Conservation (phyloP, 768 basidiomycete genomes). For the Leccinum olivaceopallidum region DNA sequence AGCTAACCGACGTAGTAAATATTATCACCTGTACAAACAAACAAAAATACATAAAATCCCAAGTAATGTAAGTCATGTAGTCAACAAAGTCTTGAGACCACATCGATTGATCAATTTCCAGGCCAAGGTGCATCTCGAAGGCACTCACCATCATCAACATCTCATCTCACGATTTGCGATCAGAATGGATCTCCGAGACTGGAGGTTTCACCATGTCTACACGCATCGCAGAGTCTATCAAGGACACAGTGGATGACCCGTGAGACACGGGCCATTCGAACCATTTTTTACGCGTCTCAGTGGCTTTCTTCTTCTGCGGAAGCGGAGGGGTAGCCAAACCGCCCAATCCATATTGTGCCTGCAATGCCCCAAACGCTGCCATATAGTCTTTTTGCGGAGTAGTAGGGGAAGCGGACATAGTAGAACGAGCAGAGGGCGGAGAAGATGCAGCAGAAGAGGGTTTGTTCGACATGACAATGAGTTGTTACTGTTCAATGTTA, state of each 20-base stretch:
- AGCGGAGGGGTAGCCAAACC: not conserved
- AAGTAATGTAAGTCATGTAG: no score
- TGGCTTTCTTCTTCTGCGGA: not conserved
- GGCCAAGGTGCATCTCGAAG: not conserved
- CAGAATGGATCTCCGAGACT: not conserved
- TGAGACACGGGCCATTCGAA: slow-evolving; percentile 16
- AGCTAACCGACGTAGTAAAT: not conserved
- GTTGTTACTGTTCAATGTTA: not conserved
- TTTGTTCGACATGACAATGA: not conserved
- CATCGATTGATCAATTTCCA: not conserved
- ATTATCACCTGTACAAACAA: not conserved
- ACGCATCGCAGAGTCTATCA: slow-evolving; percentile 3
- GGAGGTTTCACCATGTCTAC: not conserved
- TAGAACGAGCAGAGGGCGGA: not conserved
- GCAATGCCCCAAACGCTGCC: slow-evolving; percentile 25
- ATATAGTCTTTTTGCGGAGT: slow-evolving; percentile 24
- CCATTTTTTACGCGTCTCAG: slow-evolving; percentile 17
- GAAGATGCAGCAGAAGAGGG: not conserved
- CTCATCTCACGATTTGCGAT: not conserved
- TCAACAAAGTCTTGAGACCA: no score
- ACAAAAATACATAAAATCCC: not conserved
- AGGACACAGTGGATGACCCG: slow-evolving; percentile 19
- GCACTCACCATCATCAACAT: not conserved
- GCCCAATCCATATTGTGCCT: slow-evolving; percentile 23
- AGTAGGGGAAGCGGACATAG: slow-evolving; percentile 4